Evolutionary conservation across 768 basidiomycete genomes (phyloP).

Genomic region (Russula foetens): DNA sequence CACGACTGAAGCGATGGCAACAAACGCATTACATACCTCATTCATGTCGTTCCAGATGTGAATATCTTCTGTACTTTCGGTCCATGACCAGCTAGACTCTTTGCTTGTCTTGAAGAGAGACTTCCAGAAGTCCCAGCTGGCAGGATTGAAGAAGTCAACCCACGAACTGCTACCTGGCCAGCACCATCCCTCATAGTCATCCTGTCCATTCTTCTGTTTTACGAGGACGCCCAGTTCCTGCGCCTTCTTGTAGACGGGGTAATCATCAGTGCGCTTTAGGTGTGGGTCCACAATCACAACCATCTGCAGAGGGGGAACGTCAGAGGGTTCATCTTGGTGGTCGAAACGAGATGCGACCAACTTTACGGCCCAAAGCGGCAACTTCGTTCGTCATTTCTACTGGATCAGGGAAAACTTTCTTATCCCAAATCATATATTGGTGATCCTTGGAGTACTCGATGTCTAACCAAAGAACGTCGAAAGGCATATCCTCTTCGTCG

Average conservation of each 20-base stretch:
- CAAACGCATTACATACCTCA: constrained; percentile 47
- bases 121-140: constrained; percentile 86
- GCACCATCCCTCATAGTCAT: constrained; percentile 96
- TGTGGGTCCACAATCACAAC: constrained; percentile 97
- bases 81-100: constrained; percentile 64
- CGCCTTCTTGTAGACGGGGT: constrained; percentile 81
- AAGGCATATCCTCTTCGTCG: constrained; percentile 90
- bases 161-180: constrained; percentile 96
- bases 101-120: constrained; percentile 61
- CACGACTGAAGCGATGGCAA: neutral
- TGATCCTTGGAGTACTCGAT: constrained; percentile 93
- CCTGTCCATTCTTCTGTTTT: constrained; percentile 69
- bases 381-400: constrained; percentile 90
- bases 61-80: constrained; percentile 70
- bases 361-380: constrained; percentile 79
- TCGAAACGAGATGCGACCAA: constrained; percentile 27
- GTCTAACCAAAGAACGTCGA: constrained; percentile 96
- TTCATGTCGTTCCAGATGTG: constrained; percentile 99
- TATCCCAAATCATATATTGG: constrained; percentile 97
- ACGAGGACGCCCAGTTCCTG: constrained; percentile 75
- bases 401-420: constrained; percentile 88
- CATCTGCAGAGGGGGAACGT: constrained; percentile 53
- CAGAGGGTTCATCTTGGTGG: neutral
- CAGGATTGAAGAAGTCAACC: constrained; percentile 96
- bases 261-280: constrained; percentile 71